phyloP scores from a whole-genome alignment of 306 rosid species.

The Potentilla sterilis region DNA sequence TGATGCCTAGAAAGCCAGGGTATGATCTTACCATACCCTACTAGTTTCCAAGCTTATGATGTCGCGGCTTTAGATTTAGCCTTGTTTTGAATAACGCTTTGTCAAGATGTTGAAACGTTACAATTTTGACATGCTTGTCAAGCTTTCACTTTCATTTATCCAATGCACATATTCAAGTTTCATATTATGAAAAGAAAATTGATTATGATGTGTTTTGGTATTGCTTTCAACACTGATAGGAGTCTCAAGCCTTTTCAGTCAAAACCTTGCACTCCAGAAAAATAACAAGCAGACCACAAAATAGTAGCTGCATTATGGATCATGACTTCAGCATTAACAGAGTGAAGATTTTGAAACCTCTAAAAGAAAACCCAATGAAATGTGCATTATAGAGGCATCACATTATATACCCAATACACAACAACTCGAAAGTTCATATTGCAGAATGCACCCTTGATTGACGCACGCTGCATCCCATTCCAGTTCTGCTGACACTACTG shows the following conservation, averaged over 20 bases:
- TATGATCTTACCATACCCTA: not conserved
- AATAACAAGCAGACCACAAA: not conserved
- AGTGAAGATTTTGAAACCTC: not conserved
- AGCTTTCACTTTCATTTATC: not conserved
- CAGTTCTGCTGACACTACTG: constrained; percentile 30
- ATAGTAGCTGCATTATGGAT: not conserved
- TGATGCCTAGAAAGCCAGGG: constrained; percentile 10
- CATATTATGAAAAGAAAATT: not conserved
- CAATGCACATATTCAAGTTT: not conserved
- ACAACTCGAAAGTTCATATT: constrained; percentile 25
- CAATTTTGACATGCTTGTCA: not conserved
- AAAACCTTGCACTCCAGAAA: not conserved
- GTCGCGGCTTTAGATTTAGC: not conserved
- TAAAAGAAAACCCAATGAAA: not conserved
- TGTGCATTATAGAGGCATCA: constrained; percentile 23
- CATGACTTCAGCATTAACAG: not conserved
- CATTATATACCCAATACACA: constrained; percentile 33
- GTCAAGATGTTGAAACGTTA: not conserved
- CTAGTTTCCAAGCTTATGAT: not conserved
- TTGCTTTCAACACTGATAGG: not conserved
- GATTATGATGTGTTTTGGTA: not conserved
- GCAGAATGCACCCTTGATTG: constrained; percentile 22
- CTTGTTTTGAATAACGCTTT: not conserved
- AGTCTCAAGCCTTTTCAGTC: not conserved
- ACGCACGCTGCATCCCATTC: constrained; percentile 19